Base-by-base conservation (phyloP, 176 grass and related monocot genomes). In the Bolboschoenus planiculmis region DNA sequence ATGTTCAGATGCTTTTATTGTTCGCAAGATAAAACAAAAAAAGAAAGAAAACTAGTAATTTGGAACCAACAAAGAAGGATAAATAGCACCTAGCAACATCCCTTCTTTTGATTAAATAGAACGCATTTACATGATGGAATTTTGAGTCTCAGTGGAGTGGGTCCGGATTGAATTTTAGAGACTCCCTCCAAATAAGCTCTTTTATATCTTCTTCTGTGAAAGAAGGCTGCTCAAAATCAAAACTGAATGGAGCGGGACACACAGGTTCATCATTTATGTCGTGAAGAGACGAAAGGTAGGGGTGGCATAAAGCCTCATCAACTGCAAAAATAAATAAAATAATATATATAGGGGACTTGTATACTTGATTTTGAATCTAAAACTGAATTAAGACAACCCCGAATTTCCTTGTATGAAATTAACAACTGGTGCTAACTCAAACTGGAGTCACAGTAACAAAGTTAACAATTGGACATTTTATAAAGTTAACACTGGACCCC, bases 171-270 rank as follows among this genome's bases (percentile, higher is more conserved):
- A 98, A 98, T 80, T 98, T 98, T 57, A 98, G 62, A 51, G 95
- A 85, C 64, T 98, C 95, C 86, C 84, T 94, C 92, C 92, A 98
- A 82, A 98, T 93, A 63, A 98, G 79, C 56, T 98, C 95, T 86
- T 98, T 98, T 75, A 98, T 94, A 71, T 94, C 90, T 88, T 98
- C 92, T 79, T 98, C 95, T 0, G 92, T 98, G 78, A 92, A 90
- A 3, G 95, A 94, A 67, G 92, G 95, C 61, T 93, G 95, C 84
- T 98, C 95, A 16, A 98, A 98, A 73, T 98, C 92, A 34, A 98
- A 93, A 83, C 87, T 94, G 87, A 98, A 98, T 48, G 95, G 92
- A 30, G 87, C 89, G 11, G 92, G 78, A 73, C 92, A 98, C 35
- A 90, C 84, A 0, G 95, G 95, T 46, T 98, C 95, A 24, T 90